Evolutionary conservation across 495 filamentous ascomycete genomes (phyloP).

Genomic region (Arthonia radiata): DNA sequence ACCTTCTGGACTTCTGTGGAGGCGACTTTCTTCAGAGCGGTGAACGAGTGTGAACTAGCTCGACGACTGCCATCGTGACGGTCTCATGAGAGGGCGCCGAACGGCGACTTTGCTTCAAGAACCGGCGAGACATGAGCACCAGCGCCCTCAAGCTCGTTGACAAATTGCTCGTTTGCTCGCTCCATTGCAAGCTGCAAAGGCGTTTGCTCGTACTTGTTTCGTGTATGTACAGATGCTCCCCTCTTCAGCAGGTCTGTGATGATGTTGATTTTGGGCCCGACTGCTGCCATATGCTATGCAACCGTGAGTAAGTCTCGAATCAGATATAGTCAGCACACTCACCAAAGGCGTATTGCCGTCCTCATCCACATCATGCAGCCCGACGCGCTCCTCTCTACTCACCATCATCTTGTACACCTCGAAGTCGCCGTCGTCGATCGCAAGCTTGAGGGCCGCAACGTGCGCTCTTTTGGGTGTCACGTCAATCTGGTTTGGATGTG

Average conservation of each 20-base stretch:
- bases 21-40: too few species aligned
- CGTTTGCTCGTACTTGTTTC: slow-evolving; percentile 59
- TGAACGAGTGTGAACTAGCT: too few species aligned
- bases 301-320: background rate
- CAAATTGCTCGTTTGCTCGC: too few species aligned
- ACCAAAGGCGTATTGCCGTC: slow-evolving; percentile 71
- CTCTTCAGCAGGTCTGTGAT: slow-evolving; percentile 45
- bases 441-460: slow-evolving; percentile 57
- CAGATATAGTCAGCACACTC: slow-evolving; percentile 10
- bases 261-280: slow-evolving; percentile 31
- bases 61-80: too few species aligned
- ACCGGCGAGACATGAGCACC: too few species aligned
- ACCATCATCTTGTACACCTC: slow-evolving; percentile 37
- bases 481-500: slow-evolving; percentile 36
- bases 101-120: too few species aligned
- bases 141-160: too few species aligned
- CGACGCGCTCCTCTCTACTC: slow-evolving; percentile 33
- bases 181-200: slow-evolving; percentile 56
- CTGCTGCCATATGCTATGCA: slow-evolving; percentile 38
- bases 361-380: slow-evolving; percentile 63
- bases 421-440: slow-evolving; percentile 49
- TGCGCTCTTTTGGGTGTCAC: slow-evolving; percentile 21
- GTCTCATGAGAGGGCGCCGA: too few species aligned
- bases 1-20: too few species aligned
- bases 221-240: slow-evolving; percentile 67